Evolutionary conservation across 1,139 yeast genomes (phyloP), one percentile per base, ranked within the genome.

Genomic region (Kurtzmaniella quercitrusa): DNA sequence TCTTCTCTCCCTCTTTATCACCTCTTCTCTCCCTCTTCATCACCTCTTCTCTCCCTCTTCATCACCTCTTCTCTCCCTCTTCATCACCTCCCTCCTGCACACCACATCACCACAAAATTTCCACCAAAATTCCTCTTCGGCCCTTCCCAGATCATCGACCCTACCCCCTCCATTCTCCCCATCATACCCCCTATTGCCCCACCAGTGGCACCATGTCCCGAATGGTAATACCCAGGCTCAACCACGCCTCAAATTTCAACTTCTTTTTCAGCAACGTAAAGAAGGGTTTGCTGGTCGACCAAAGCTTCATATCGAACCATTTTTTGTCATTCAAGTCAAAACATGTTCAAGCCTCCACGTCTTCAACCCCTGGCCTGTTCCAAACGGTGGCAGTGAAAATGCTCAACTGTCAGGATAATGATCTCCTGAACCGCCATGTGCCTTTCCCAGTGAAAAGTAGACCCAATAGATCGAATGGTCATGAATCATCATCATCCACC

Each of bases 381-480:
- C 16, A 16, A 10, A 12, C 36, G 4, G 36, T 31, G 36, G 68
- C 71, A 10, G 51, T 67, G 3, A 68, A 66, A 45, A 69, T 70
- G 2, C 58, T 70, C 40, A 63, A 62, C 16, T 70, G 75, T 50
- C 75, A 70, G 48, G 75, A 69, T 31, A 46, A 46, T 18, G 29
- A 33, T 21, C 16, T 14, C 18, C 18, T 16, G 16, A 14, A 19
- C 16, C 38, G 21, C 2, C 73, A 68, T 45, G 66, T 81, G 33
- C 94, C 94, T 1, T 85, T 85, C 54, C 66, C 74, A 38, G 82
- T 84, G 7, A 72, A 70, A 29, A 66, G 77, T 0, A 67, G 59
- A 63, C 39, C 56, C 52, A 18, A 48, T 48, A 21, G 29, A 5
- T 27, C 33, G 15, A 27, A 5, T 11, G 10, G n/a, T 27, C n/a